These are phyloP conservation scores for Leucocoprinus leucothites DNA, from an alignment of 768 basidiomycete genomes.

Conservation along the genomic window DNA sequence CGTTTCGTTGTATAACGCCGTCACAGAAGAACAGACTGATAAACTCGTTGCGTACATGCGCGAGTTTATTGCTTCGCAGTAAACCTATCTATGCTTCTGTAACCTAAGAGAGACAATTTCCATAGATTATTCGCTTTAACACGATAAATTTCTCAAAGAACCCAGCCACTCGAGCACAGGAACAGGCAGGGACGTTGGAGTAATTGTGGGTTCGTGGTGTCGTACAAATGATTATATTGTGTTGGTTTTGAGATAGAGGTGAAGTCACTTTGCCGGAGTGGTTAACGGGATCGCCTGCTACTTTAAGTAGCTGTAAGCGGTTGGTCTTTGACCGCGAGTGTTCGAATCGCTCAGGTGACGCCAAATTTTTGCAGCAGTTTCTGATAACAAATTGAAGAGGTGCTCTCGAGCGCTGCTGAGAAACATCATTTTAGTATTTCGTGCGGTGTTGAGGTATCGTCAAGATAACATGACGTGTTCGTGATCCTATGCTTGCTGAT, in stretches of 20 bases:
- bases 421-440: too few species aligned
- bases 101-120: too few species aligned
- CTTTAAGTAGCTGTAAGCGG: constrained; percentile 31
- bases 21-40: constrained; percentile 73
- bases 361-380: constrained; percentile 32
- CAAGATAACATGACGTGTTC: too few species aligned
- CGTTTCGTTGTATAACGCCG: constrained; percentile 85
- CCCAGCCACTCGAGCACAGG: background rate
- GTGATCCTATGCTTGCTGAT: too few species aligned
- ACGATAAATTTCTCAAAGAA: too few species aligned
- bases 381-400: too few species aligned
- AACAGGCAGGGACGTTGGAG: too few species aligned
- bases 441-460: too few species aligned
- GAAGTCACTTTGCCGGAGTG: constrained; percentile 91
- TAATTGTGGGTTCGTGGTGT: too few species aligned
- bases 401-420: too few species aligned
- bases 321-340: constrained; percentile 51
- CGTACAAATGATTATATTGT: background rate
- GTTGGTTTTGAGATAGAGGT: background rate
- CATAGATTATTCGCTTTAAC: too few species aligned
- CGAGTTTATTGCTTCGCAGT: constrained; percentile 38
- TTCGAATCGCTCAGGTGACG: constrained; percentile 55
- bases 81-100: background rate
- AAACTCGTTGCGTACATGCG: constrained; percentile 56
- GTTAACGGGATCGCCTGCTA: constrained; percentile 88